These are phyloP conservation scores for Rhizoclosmatium sp. DNA, from an alignment of 192 early-diverging fungal genomes.

Conservation along the genomic window DNA sequence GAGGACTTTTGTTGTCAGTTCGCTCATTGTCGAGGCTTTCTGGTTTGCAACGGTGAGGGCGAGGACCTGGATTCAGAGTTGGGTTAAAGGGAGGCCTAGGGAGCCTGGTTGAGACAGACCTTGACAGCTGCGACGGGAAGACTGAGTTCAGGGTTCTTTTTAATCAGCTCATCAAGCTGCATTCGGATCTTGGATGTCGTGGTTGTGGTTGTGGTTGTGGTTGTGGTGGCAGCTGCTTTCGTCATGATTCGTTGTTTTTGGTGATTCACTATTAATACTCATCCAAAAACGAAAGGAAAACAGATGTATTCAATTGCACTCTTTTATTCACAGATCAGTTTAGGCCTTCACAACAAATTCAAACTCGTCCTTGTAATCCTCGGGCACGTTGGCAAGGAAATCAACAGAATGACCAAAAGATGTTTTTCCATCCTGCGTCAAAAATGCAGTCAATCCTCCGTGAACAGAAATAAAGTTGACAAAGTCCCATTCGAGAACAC, in stretches of 20 bases:
- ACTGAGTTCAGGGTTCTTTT: constrained; percentile 28
- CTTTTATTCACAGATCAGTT: too few relatives aligned
- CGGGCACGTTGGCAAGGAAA: neutral
- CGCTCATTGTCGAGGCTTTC: constrained; percentile 86
- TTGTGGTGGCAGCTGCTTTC: neutral
- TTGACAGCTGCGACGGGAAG: constrained; percentile 37
- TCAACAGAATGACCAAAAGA: neutral
- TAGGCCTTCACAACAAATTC: neutral
- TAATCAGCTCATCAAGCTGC: constrained; percentile 22
- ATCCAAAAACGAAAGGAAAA: too few relatives aligned
- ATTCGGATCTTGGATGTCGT: constrained; percentile 7
- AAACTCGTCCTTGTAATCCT: neutral
- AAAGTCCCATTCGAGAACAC: constrained; percentile 12
- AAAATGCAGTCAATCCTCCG: neutral
- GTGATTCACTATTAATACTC: too few relatives aligned
- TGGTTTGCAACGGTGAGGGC: neutral
- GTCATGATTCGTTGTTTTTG: neutral
- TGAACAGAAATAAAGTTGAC: constrained; percentile 5
- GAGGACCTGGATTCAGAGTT: neutral
- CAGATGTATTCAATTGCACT: too few relatives aligned
- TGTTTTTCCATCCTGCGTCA: neutral
- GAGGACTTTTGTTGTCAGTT: constrained; percentile 83
- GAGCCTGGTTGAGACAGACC: too few relatives aligned
- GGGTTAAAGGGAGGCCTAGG: neutral
- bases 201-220: neutral